Percentiles rank a stretch among this genome's conserved stretches.
These are phyloP conservation scores for Capsicum rhomboideum DNA, from an alignment of 257 asterid genomes.

Conservation along the genomic window DNA sequence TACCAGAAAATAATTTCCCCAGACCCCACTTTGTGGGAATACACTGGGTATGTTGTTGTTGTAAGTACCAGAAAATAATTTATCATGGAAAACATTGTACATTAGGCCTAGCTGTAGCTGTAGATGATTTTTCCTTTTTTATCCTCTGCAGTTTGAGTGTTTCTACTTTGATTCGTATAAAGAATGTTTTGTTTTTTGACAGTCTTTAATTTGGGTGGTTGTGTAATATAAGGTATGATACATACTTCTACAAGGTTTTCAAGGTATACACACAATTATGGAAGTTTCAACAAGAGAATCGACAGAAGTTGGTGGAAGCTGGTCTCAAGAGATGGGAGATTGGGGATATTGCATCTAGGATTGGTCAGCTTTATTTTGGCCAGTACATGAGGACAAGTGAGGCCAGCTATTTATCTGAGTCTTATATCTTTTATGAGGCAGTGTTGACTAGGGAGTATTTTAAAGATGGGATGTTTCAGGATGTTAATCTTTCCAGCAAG, in stretches of 20 bases:
- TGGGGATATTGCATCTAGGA: slow-evolving; percentile 96
- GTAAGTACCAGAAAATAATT: not conserved
- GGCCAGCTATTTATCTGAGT: slow-evolving; percentile 78
- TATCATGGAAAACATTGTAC: not conserved
- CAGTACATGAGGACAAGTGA: slow-evolving; percentile 99
- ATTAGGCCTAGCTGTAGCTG: not conserved
- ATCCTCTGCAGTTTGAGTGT: not conserved
- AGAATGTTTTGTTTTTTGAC: not conserved
- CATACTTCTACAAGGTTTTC: slow-evolving; percentile 86
- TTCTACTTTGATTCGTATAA: not conserved
- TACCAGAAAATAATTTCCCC: too few species aligned
- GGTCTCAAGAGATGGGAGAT: slow-evolving; percentile 99
- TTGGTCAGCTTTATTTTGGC: slow-evolving; percentile 96
- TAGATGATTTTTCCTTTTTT: not conserved
- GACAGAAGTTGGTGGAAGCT: slow-evolving; percentile 89
- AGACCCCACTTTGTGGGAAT: too few species aligned
- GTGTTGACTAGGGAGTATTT: slow-evolving; percentile 86
- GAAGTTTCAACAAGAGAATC: slow-evolving; percentile 94
- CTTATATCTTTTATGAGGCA: slow-evolving; percentile 88
- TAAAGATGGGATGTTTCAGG: slow-evolving; percentile 89
- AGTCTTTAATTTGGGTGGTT: not conserved
- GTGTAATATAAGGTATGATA: slow-evolving; percentile 55
- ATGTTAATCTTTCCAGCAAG: slow-evolving; percentile 69
- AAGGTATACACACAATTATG: slow-evolving; percentile 90
- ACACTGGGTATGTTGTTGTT: too few species aligned